Percentiles rank a stretch among this genome's conserved stretches.
Conservation (phyloP, 768 basidiomycete genomes). For the Tylopilus sp. region DNA sequence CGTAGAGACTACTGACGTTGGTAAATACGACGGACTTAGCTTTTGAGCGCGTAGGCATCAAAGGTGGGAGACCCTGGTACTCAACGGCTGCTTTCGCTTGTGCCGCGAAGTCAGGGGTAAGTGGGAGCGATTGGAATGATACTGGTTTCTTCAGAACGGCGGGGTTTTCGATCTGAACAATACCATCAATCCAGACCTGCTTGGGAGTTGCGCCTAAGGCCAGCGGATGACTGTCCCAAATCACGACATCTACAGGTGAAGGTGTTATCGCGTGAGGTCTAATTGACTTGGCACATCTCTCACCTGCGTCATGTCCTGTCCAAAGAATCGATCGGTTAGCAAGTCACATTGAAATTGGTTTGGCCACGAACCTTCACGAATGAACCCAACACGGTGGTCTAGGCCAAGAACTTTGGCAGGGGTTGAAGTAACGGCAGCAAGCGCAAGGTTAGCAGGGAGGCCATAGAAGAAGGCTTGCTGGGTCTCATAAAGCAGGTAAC, state of each 20-base stretch:
- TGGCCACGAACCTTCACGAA: constrained; percentile 42
- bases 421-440: constrained; percentile 67
- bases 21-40: constrained; percentile 53
- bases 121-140: constrained; percentile 48
- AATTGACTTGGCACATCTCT: background rate
- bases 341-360: background rate
- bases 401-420: constrained; percentile 70
- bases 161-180: constrained; percentile 57
- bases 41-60: constrained; percentile 40
- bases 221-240: constrained; percentile 79
- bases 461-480: constrained; percentile 73
- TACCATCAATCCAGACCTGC: constrained; percentile 85
- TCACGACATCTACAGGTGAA: constrained; percentile 51
- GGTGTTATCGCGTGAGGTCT: background rate
- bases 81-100: constrained; percentile 56
- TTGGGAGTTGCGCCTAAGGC: constrained; percentile 72
- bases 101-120: constrained; percentile 59
- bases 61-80: constrained; percentile 71
- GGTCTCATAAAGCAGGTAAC: constrained; percentile 56
- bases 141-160: constrained; percentile 51
- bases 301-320: constrained; percentile 69
- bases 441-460: constrained; percentile 57
- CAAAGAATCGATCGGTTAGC: background rate
- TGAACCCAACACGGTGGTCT: constrained; percentile 70
- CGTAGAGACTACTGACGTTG: constrained; percentile 55